Base-by-base conservation (phyloP, 208 protist species). In the Trypanosoma congolense region DNA sequence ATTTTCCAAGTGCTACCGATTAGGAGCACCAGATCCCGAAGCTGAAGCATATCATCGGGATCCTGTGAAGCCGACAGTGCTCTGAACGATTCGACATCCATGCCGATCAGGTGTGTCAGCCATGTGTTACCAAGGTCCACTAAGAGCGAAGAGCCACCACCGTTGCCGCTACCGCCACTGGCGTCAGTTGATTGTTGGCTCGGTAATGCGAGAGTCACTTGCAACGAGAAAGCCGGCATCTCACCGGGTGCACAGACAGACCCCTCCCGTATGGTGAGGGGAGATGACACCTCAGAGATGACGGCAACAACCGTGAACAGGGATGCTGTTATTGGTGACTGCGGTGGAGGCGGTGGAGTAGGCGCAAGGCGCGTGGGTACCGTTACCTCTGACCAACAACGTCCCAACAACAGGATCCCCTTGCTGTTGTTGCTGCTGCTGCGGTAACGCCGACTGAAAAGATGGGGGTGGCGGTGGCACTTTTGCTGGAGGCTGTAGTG, bases 121-220 rank as follows among this genome's bases (percentile, higher is more conserved):
- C 81, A 89, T 25, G 50, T 24, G 45, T 89, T 67, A n/a, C 81
- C 81, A 1, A 89, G 56, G 54, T 89, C 81, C 16, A 85, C 81
- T 10, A 68, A 31, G 6, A 79, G 52, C 40, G 59, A n/a, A n/a
- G n/a, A n/a, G n/a, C n/a, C 72, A 40, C 35, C 31, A 25, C 16
- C 38, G n/a, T 45, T 26, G 16, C 36, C 8, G 22, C 24, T 12
- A 25, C 33, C 48, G 12, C 25, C 22, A 49, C 22, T 56, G 0
- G 10, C 28, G 10, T 2, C 21, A 12, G 38, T 10, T 9, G 75
- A 70, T 29, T 38, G 33, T 12, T 38, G 33, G 12, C n/a, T n/a
- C n/a, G n/a, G n/a, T n/a, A 61, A 55, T 31, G 64, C 60, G 22
- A 89, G 72, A 22, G 69, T 47, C 2, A 85, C 70, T 36, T 84